Conservation (phyloP, 2,329 filamentous ascomycete genomes). For the Fusarium ramigenum region DNA sequence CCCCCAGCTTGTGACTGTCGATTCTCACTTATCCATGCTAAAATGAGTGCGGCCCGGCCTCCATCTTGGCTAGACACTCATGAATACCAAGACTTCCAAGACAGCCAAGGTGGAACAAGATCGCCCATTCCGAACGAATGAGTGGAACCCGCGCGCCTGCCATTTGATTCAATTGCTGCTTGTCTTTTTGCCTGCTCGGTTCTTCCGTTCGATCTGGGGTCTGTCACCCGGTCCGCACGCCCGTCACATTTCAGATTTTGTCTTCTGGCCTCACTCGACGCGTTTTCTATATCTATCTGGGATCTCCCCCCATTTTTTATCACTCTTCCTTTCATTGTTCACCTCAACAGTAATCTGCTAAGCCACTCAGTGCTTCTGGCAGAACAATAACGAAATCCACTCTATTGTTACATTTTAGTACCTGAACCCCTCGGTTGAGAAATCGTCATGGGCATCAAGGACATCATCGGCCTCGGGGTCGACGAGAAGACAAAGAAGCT, state of each 20-base stretch:
- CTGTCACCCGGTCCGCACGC: constrained; percentile 19
- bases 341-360: not conserved
- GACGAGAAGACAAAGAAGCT: constrained; percentile 25
- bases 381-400: not conserved
- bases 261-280: not conserved
- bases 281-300: constrained; percentile 19
- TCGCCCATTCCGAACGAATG: constrained; percentile 20
- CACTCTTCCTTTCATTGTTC: not conserved
- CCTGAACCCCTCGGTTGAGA: not conserved
- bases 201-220: constrained; percentile 15
- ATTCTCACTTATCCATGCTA: not conserved
- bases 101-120: constrained; percentile 25
- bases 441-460: constrained; percentile 20
- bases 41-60: constrained; percentile 1
- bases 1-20: constrained; percentile 17
- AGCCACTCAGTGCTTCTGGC: not conserved
- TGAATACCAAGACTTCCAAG: constrained; percentile 26
- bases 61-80: constrained; percentile 16
- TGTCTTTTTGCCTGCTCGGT: constrained; percentile 21
- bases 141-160: constrained; percentile 1
- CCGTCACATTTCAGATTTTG: constrained; percentile 1
- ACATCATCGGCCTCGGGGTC: constrained; percentile 16
- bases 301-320: not conserved
- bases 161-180: not conserved
- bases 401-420: not conserved